Percentiles rank a stretch among this genome's conserved stretches.
phyloP scores from a whole-genome alignment of 306 rosid genomes.

The Lathyrus aphaca region DNA sequence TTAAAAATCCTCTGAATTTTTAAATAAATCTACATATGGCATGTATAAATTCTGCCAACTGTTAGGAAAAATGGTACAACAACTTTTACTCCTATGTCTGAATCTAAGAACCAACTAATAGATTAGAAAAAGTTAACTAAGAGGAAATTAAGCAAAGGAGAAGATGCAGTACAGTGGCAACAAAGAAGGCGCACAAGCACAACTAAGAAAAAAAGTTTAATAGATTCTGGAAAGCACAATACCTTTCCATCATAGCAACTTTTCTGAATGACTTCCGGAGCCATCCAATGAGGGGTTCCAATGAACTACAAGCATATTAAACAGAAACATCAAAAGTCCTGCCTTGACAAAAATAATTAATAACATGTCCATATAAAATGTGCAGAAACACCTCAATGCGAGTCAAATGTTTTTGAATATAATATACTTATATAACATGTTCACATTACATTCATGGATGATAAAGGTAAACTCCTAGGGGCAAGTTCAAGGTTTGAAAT shows the following conservation, averaged over 20 bases:
- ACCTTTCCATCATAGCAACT: slow-evolving; percentile 99
- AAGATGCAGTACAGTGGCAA: slow-evolving; percentile 30
- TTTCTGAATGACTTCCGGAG: slow-evolving; percentile 99
- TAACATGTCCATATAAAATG: slow-evolving; percentile 28
- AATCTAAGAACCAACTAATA: slow-evolving; percentile 9
- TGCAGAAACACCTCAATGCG: slow-evolving; percentile 30
- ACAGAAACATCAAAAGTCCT: slow-evolving; percentile 37
- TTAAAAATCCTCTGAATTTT: not conserved
- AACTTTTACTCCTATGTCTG: slow-evolving; percentile 10
- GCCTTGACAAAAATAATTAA: slow-evolving; percentile 28
- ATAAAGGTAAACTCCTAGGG: not conserved
- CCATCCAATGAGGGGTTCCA: slow-evolving; percentile 99
- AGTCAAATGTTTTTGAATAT: slow-evolving; percentile 12
- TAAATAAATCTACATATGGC: not conserved
- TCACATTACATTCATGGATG: slow-evolving; percentile 19
- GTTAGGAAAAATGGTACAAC: not conserved
- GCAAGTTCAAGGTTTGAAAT: slow-evolving; percentile 3
- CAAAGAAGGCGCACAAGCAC: slow-evolving; percentile 20
- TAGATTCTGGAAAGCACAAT: slow-evolving; percentile 32
- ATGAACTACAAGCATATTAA: slow-evolving; percentile 72
- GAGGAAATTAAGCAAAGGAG: slow-evolving; percentile 13
- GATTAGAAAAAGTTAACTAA: not conserved
- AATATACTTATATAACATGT: slow-evolving; percentile 1
- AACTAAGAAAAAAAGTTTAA: slow-evolving; percentile 36
- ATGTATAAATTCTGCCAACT: not conserved